These are phyloP conservation scores for Acanthamoeba sp. DNA, from an alignment of 208 protist genomes.

Conservation along the genomic window DNA sequence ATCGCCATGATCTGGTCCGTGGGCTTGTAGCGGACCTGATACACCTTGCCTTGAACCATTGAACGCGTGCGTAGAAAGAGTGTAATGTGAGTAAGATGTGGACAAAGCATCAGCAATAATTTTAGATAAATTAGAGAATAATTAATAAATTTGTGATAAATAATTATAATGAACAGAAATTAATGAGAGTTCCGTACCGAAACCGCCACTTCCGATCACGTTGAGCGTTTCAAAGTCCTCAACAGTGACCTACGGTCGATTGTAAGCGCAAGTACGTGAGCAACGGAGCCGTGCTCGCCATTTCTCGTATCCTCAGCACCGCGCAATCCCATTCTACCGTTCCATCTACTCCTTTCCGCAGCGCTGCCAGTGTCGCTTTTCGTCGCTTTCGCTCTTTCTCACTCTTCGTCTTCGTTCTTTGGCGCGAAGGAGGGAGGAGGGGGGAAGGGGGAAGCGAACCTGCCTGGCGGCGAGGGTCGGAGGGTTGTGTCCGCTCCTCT, in stretches of 20 bases:
- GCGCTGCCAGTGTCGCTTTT: background rate
- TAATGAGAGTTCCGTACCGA: conserved; percentile 81
- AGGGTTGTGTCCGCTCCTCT: conserved; percentile 12
- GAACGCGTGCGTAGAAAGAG: background rate
- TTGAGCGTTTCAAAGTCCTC: conserved; percentile 89
- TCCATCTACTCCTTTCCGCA: too few species aligned
- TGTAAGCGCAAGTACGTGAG: too few species aligned
- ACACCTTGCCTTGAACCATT: conserved; percentile 78
- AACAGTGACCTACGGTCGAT: conserved; percentile 72
- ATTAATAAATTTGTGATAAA: too few species aligned
- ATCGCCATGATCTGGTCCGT: conserved; percentile 89
- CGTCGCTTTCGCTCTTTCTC: background rate
- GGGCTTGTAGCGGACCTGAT: conserved; percentile 87
- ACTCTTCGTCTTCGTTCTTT: background rate
- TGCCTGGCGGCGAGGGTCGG: background rate
- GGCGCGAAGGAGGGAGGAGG: background rate
- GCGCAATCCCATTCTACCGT: background rate
- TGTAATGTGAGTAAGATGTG: background rate
- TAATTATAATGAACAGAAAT: too few species aligned
- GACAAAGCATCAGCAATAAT: too few species aligned
- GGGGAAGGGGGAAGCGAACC: background rate
- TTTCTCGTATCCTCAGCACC: background rate
- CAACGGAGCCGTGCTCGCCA: background rate
- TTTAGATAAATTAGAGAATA: too few species aligned
- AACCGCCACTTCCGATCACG: conserved; percentile 89